phyloP scores from a whole-genome alignment of 495 filamentous ascomycete genomes.

The Clohesyomyces aquaticus region DNA sequence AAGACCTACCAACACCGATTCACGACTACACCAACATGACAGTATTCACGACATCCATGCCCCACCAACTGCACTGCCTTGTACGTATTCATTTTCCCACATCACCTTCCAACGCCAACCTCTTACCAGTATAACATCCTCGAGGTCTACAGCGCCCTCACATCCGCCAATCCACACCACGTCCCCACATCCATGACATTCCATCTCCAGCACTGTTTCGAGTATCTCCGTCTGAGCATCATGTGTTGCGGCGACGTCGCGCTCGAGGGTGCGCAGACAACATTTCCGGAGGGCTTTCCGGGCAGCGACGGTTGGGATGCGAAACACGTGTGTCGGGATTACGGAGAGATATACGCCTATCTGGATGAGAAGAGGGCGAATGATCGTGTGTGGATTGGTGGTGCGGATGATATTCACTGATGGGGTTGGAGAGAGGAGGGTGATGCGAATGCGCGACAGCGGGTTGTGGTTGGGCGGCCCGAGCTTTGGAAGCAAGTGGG shows the following conservation, averaged over 20 bases:
- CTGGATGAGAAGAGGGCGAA: conserved; percentile 14
- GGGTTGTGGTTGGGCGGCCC: no score
- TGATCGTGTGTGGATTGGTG: conserved; percentile 26
- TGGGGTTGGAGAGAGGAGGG: not conserved
- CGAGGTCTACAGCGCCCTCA: conserved; percentile 13
- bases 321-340: conserved; percentile 7
- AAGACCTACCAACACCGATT: conserved; percentile 9
- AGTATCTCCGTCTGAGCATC: conserved; percentile 15
- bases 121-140: conserved; percentile 19
- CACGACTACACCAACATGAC: conserved; percentile 15
- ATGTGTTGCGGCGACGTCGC: conserved; percentile 23
- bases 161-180: not conserved
- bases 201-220: conserved; percentile 19
- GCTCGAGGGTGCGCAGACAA: conserved; percentile 11
- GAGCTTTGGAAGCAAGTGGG: no score
- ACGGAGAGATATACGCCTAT: conserved; percentile 7
- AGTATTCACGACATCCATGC: conserved; percentile 20
- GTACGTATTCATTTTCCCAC: not conserved
- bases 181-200: conserved; percentile 8
- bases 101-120: not conserved
- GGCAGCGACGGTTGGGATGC: conserved; percentile 22
- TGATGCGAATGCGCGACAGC: not conserved
- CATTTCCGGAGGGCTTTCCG: conserved; percentile 14
- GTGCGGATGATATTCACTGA: conserved; percentile 1
- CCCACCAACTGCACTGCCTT: conserved; percentile 15